phyloP scores from a whole-genome alignment of 768 basidiomycete genomes.

The Leccinum aurantiacum region DNA sequence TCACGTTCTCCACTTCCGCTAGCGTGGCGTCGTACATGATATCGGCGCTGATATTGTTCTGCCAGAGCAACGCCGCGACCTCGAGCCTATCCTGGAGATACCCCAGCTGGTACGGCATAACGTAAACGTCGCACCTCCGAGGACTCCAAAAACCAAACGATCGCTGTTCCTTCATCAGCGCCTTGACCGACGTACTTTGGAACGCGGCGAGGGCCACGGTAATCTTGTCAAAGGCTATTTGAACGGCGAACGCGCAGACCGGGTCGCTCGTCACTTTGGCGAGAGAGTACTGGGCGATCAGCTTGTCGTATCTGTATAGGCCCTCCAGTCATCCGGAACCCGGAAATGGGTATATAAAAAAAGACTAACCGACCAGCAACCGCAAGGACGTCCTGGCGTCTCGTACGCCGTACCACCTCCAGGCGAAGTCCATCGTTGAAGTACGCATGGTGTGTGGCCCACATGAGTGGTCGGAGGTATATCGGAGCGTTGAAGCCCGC shows the following conservation, averaged over 20 bases:
- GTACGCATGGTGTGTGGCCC: slow-evolving; percentile 59
- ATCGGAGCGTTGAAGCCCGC: slow-evolving; percentile 66
- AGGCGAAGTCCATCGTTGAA: slow-evolving; percentile 77
- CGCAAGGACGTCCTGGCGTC: slow-evolving; percentile 69
- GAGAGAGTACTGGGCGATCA: slow-evolving; percentile 61
- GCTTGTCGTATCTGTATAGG: slow-evolving; percentile 61
- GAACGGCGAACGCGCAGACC: slow-evolving; percentile 69
- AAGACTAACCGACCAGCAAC: slow-evolving; percentile 71
- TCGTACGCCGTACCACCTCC: slow-evolving; percentile 68
- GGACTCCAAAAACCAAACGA: slow-evolving; percentile 91
- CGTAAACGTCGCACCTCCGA: slow-evolving; percentile 84
- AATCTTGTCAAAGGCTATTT: slow-evolving; percentile 80
- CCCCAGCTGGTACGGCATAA: slow-evolving; percentile 76
- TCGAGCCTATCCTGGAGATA: slow-evolving; percentile 77
- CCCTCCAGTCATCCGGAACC: not conserved
- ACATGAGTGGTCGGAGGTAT: slow-evolving; percentile 71
- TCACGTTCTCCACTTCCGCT: slow-evolving; percentile 61
- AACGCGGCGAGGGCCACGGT: slow-evolving; percentile 64
- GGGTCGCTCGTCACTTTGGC: slow-evolving; percentile 53
- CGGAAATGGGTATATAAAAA: not conserved
- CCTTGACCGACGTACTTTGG: slow-evolving; percentile 64
- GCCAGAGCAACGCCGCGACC: slow-evolving; percentile 74
- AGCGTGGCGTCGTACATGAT: slow-evolving; percentile 83
- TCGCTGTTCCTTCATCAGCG: slow-evolving; percentile 70
- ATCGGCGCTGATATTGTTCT: slow-evolving; percentile 80